phyloP scores from a whole-genome alignment of 176 grass and related monocot genomes.

The Paspalum vaginatum region DNA sequence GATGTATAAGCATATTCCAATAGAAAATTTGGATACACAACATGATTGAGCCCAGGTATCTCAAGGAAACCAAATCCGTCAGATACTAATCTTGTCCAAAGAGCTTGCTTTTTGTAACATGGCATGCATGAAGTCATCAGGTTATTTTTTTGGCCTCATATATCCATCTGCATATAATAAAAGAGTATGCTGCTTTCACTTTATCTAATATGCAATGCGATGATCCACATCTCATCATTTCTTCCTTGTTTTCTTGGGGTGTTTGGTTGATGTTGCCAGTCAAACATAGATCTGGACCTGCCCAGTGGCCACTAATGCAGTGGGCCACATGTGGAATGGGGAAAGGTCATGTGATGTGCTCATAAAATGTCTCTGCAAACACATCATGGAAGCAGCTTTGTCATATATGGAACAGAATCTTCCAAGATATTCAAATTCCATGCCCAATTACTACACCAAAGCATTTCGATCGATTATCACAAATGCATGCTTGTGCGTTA shows the following conservation, averaged over 20 bases:
- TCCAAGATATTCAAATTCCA: slow-evolving; percentile 60
- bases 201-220: slow-evolving; percentile 7
- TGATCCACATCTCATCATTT: slow-evolving; percentile 23
- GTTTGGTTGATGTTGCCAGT: slow-evolving; percentile 44
- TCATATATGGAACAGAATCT: slow-evolving; percentile 61
- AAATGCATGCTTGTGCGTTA: not conserved
- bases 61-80: not conserved
- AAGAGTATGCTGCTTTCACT: not conserved
- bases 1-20: not conserved
- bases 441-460: not conserved
- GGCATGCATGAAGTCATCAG: slow-evolving; percentile 26
- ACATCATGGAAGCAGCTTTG: slow-evolving; percentile 51
- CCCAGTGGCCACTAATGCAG: slow-evolving; percentile 49
- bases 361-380: slow-evolving; percentile 57
- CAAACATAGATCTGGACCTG: slow-evolving; percentile 73
- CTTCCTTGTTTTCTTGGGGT: not conserved
- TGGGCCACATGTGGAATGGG: slow-evolving; percentile 63
- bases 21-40: slow-evolving; percentile 12
- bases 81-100: not conserved
- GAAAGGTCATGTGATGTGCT: slow-evolving; percentile 66
- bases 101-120: not conserved
- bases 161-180: not conserved
- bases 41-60: slow-evolving; percentile 34
- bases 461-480: not conserved
- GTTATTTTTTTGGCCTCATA: slow-evolving; percentile 6